A percentile compares a stretch with the other conserved stretches of the same genome.
Conservation (phyloP, 2,329 filamentous ascomycete genomes). For the Neofusicoccum sp. region DNA sequence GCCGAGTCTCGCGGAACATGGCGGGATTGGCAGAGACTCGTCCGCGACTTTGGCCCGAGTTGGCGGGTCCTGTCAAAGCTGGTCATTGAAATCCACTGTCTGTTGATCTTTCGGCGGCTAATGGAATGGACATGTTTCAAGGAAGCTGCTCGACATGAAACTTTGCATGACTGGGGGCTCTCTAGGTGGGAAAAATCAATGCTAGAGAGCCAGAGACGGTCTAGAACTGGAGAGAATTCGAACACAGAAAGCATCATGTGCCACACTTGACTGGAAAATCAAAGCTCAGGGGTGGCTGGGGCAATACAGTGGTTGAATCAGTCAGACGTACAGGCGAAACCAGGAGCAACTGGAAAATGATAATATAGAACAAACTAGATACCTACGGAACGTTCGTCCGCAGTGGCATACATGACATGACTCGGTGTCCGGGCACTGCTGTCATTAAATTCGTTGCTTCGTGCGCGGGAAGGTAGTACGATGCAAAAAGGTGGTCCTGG, state of each 20-base stretch:
- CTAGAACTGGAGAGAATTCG: neutral
- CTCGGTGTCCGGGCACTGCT: neutral
- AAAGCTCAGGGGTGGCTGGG: too few species aligned
- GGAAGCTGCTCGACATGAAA: neutral
- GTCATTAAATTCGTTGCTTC: slow-evolving; percentile 12
- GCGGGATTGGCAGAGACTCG: neutral
- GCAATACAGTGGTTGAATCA: neutral
- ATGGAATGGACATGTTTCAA: neutral
- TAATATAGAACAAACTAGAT: slow-evolving; percentile 16
- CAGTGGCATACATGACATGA: slow-evolving; percentile 5
- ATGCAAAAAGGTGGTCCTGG: slow-evolving; percentile 5
- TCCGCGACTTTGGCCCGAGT: neutral
- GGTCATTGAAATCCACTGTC: neutral
- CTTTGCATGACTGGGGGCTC: neutral
- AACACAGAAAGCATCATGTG: neutral
- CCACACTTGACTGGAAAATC: neutral
- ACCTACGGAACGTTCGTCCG: slow-evolving; percentile 10
- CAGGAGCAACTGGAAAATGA: neutral
- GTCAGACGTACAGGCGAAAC: neutral
- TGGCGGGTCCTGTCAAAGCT: slow-evolving; percentile 6
- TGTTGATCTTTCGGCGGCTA: neutral
- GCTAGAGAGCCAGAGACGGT: neutral
- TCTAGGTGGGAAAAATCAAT: neutral
- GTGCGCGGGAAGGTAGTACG: slow-evolving; percentile 1
- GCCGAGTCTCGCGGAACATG: neutral